Evolutionary conservation across 148 eudicot genomes (phyloP).

Genomic region (Drosera capensis): DNA sequence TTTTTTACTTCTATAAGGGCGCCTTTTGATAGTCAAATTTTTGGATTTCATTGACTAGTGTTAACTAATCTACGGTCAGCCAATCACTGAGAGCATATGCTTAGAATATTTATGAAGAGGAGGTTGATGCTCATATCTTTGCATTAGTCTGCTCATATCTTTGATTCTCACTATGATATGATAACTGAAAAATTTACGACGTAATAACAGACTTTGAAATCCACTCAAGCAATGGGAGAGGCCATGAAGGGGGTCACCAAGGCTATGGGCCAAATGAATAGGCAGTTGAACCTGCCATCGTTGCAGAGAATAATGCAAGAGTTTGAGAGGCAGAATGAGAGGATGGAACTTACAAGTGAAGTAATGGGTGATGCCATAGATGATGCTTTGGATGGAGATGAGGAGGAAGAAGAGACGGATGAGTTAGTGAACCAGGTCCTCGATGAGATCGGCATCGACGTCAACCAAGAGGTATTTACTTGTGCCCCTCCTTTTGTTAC

Average conservation of each 20-base stretch:
- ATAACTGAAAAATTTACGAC: background rate
- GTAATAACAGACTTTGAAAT: conserved; percentile 61
- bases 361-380: conserved; percentile 98
- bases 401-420: conserved; percentile 93
- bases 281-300: conserved; percentile 91
- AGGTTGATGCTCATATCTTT: no score
- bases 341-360: conserved; percentile 84
- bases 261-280: conserved; percentile 98
- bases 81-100: no score
- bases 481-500: background rate
- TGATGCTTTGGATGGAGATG: conserved; percentile 98
- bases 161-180: background rate
- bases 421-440: conserved; percentile 90
- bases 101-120: no score
- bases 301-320: conserved; percentile 95
- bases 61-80: no score
- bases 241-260: conserved; percentile 98
- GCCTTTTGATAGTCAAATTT: no score
- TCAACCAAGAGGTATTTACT: conserved; percentile 58
- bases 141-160: background rate
- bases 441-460: conserved; percentile 91
- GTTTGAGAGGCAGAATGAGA: conserved; percentile 94
- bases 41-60: no score
- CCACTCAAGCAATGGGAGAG: conserved; percentile 99
- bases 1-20: no score